Evolutionary conservation across 1,284 basidiomycete species (phyloP).

Genomic region (Naganishia albida): DNA sequence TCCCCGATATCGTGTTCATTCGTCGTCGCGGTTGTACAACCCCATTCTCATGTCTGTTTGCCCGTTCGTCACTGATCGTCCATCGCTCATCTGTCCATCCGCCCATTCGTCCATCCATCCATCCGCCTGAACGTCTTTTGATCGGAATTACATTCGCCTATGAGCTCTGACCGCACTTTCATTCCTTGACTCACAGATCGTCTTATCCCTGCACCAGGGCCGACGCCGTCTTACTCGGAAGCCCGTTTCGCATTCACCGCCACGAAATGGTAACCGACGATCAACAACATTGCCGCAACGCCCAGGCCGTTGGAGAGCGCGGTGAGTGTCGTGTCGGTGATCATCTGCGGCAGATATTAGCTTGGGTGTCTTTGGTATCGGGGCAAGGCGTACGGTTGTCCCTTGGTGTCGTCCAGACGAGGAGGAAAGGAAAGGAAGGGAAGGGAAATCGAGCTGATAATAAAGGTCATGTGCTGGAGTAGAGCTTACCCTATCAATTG

Average conservation of each 20-base stretch:
- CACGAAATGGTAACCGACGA: constrained; percentile 82
- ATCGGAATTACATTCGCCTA: background rate
- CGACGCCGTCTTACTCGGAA: constrained; percentile 38
- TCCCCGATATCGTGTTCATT: too few relatives aligned
- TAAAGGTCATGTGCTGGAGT: too few relatives aligned
- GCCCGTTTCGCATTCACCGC: constrained; percentile 70
- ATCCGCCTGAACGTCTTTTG: too few relatives aligned
- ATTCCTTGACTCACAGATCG: background rate
- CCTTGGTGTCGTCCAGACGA: background rate
- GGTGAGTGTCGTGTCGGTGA: constrained; percentile 75
- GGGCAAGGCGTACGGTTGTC: background rate
- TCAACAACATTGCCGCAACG: constrained; percentile 74
- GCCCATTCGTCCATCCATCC: too few relatives aligned
- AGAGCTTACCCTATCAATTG: too few relatives aligned
- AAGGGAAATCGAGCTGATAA: too few relatives aligned
- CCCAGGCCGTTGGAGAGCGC: constrained; percentile 80
- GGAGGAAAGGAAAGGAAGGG: background rate
- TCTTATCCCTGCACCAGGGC: background rate
- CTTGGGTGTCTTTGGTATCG: background rate
- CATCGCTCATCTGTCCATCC: too few relatives aligned
- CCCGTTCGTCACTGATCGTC: too few relatives aligned
- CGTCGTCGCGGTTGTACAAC: too few relatives aligned
- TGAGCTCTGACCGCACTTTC: background rate
- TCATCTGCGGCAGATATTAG: constrained; percentile 54
- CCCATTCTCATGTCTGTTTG: too few relatives aligned